phyloP scores from a whole-genome alignment of 208 protist genomes.

The Acanthamoeba lenticulata region DNA sequence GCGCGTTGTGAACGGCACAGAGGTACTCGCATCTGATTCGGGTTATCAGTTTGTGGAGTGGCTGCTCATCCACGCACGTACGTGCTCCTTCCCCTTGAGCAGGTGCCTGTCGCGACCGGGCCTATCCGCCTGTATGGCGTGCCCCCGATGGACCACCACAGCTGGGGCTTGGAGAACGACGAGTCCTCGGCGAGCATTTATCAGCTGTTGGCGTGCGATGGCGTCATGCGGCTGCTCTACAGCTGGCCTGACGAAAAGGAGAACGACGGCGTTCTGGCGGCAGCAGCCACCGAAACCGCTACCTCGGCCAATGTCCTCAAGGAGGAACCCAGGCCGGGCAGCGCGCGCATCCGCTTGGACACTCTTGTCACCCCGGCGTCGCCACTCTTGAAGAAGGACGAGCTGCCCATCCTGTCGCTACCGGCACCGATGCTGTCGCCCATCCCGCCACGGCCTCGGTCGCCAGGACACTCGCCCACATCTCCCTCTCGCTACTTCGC shows the following conservation, averaged over 20 bases:
- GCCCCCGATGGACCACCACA: neutral
- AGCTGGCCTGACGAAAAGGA: conserved; percentile 12
- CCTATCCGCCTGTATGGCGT: conserved; percentile 15
- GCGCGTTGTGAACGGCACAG: neutral
- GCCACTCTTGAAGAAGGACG: neutral
- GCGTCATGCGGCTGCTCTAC: conserved; percentile 48
- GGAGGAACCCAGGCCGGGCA: neutral
- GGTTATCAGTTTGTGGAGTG: neutral
- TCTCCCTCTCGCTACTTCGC: neutral
- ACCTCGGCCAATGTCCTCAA: neutral
- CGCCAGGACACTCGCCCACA: neutral
- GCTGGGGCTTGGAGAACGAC: conserved; percentile 24
- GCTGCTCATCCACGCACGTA: no score
- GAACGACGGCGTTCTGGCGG: neutral
- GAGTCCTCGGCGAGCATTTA: conserved; percentile 13
- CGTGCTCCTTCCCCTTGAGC: neutral
- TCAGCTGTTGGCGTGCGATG: neutral
- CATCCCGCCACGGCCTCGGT: neutral
- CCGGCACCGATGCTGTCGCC: neutral
- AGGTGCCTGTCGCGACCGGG: neutral
- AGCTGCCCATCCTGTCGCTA: neutral
- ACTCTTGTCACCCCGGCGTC: neutral
- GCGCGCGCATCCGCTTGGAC: neutral
- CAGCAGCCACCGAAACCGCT: neutral
- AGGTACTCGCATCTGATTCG: neutral